Evolutionary conservation across 495 filamentous ascomycete species (phyloP).

Genomic region (Xylaria grammica): DNA sequence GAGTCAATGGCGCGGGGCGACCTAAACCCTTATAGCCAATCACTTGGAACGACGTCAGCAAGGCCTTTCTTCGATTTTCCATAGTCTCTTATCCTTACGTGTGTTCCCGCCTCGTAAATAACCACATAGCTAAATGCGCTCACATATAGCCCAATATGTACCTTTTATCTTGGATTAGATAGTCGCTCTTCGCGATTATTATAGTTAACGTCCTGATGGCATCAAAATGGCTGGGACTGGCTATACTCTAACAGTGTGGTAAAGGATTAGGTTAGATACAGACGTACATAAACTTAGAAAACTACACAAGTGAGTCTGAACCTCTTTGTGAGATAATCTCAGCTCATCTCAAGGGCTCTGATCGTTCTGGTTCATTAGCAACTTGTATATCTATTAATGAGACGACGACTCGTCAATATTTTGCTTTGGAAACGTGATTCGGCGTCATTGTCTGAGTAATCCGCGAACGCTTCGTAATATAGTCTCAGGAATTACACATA

Average conservation of each 20-base stretch:
- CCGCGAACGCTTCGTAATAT: background rate
- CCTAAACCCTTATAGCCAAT: background rate
- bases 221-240: background rate
- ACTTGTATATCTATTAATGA: background rate
- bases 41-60: background rate
- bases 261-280: background rate
- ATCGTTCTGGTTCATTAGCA: background rate
- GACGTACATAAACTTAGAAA: background rate
- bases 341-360: background rate
- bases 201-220: background rate
- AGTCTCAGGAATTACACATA: background rate
- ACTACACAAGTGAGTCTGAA: background rate
- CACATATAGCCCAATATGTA: background rate
- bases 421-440: background rate
- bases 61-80: constrained; percentile 4
- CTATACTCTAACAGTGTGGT: background rate
- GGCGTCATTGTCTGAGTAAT: background rate
- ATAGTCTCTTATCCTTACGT: too few species aligned
- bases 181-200: background rate
- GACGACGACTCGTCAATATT: background rate
- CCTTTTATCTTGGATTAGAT: background rate
- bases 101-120: background rate
- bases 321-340: background rate
- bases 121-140: background rate
- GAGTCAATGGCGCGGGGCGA: background rate